Base-by-base conservation (phyloP, 176 grass and related monocot genomes). In the Triticum monococcum region DNA sequence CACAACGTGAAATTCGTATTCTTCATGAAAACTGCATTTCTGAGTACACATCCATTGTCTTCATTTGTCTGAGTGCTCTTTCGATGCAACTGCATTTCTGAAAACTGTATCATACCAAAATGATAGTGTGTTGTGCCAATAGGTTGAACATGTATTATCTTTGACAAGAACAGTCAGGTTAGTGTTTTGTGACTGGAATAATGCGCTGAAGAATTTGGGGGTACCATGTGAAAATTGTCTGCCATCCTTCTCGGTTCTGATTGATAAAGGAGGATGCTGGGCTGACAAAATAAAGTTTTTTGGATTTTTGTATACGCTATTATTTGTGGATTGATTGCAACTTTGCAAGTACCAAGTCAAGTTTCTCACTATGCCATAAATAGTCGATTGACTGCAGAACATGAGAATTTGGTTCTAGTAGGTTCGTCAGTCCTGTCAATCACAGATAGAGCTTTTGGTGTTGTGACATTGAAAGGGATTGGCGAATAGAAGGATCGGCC, bases 1-100 rank as follows among this genome's bases (percentile, higher is more conserved):
- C 88, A 98, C 96, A 0, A 98, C 96, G 1, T 98, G 81, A 95
- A 43, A 40, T 17, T 23, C 26, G 9, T 43, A 32, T 26, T 79
- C n/a, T 28, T 9, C 48, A 16, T 50, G 69, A 73, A 59, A 22
- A 40, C 50, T 80, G 7, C 50, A 54, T 54, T 52, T 54, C 50
- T 18, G 50, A 54, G 7, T 54, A 54, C 16, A 54, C 50, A 54
- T 54, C 5, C 16, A 7, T 54, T 35, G 25, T 62, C 80, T 83
- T 67, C 81, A n/a, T 64, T 86, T 17, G 62, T 66, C 43, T 7
- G 60, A 69, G 50, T 69, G 60, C 82, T 79, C 9, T 60, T 69
- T 12, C 6, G 68, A 25, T 68, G 26, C 68, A 84, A 28, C 75
- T 25, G 26, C 35, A n/a, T 12, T 41, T 66, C 66, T 17, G 8